These are phyloP conservation scores for Solanum clarkiae DNA, from an alignment of 257 asterid species.

Conservation along the genomic window DNA sequence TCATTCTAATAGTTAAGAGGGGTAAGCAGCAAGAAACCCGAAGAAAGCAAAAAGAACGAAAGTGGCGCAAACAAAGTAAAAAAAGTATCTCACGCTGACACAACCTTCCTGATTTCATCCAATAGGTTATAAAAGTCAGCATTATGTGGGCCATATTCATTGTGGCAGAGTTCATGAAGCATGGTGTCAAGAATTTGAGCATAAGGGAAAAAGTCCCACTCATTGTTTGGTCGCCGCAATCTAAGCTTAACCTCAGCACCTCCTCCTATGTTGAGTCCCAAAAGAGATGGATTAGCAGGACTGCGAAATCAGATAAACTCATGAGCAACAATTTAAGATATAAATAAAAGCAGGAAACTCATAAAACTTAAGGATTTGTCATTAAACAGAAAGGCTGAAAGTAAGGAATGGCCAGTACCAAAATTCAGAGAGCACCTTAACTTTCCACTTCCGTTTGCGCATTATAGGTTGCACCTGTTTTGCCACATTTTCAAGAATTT, in stretches of 20 bases:
- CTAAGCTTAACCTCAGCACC: slow-evolving; percentile 73
- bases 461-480: slow-evolving; percentile 87
- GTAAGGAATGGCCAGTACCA: slow-evolving; percentile 25
- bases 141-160: slow-evolving; percentile 66
- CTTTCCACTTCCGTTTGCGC: slow-evolving; percentile 72
- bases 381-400: not conserved
- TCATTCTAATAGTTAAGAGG: not conserved
- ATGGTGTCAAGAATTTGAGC: slow-evolving; percentile 61
- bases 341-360: not conserved
- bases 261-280: slow-evolving; percentile 69
- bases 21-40: not conserved
- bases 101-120: slow-evolving; percentile 75
- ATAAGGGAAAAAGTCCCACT: slow-evolving; percentile 66
- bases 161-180: slow-evolving; percentile 97
- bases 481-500: slow-evolving; percentile 67
- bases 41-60: not conserved
- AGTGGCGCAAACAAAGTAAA: not conserved
- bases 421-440: slow-evolving; percentile 66
- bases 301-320: slow-evolving; percentile 28
- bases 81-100: not conserved
- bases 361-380: not conserved
- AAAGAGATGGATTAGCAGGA: slow-evolving; percentile 54
- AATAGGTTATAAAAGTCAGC: slow-evolving; percentile 70
- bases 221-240: slow-evolving; percentile 63
- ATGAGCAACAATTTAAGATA: not conserved